Evolutionary conservation across 2,329 filamentous ascomycete species (phyloP).

Genomic region (Apiospora sp.): DNA sequence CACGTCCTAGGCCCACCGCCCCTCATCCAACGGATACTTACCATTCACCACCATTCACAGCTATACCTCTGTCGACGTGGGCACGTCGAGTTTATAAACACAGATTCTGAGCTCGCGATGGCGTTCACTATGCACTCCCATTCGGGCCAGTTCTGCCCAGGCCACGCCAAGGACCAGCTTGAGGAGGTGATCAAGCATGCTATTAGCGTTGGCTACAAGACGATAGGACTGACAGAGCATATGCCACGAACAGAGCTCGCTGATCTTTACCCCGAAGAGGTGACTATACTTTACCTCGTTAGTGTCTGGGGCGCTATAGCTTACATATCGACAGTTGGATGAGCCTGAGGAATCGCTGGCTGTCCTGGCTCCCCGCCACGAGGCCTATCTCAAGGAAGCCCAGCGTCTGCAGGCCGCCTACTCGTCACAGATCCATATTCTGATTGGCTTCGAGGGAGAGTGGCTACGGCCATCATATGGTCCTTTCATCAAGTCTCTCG

Average conservation of each 20-base stretch:
- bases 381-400: slow-evolving; percentile 80
- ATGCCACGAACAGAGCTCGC: slow-evolving; percentile 79
- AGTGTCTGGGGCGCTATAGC: neutral
- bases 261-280: slow-evolving; percentile 95
- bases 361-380: slow-evolving; percentile 63
- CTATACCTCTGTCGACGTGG: neutral
- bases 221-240: slow-evolving; percentile 91
- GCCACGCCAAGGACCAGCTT: slow-evolving; percentile 84
- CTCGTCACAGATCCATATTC: slow-evolving; percentile 73
- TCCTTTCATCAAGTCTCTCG: slow-evolving; percentile 64
- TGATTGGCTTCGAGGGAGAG: slow-evolving; percentile 92
- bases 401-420: slow-evolving; percentile 75
- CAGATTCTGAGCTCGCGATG: slow-evolving; percentile 61
- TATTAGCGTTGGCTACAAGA: slow-evolving; percentile 79
- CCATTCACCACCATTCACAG: neutral
- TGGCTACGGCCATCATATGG: slow-evolving; percentile 79
- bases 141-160: slow-evolving; percentile 94
- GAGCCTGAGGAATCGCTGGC: slow-evolving; percentile 58
- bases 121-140: slow-evolving; percentile 98
- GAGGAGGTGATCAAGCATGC: slow-evolving; percentile 85
- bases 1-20: neutral
- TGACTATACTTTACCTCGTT: slow-evolving; percentile 41
- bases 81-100: no score
- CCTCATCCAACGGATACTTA: neutral
- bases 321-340: slow-evolving; percentile 52